Conservation (phyloP, 2,329 filamentous ascomycete species). For the Fusarium pilosicola region DNA sequence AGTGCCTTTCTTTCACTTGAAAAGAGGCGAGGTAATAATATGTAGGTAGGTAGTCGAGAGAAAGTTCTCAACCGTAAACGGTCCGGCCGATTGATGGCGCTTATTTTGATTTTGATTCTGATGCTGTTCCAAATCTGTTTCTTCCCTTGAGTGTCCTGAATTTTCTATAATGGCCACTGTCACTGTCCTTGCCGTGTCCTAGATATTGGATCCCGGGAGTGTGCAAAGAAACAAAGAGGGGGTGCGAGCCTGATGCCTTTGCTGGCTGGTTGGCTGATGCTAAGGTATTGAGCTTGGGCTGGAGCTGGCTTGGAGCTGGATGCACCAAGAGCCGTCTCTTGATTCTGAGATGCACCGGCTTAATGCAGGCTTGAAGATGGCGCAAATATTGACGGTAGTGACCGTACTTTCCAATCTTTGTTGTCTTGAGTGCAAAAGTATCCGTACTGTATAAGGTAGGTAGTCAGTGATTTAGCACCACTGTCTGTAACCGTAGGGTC, state of each 20-base stretch:
- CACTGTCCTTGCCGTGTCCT: slow-evolving; percentile 7
- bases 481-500: neutral
- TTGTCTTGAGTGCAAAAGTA: neutral
- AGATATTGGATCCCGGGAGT: neutral
- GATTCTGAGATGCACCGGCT: slow-evolving; percentile 8
- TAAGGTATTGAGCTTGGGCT: slow-evolving; percentile 18
- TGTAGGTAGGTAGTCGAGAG: neutral
- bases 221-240: slow-evolving; percentile 15
- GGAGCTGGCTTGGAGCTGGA: slow-evolving; percentile 24
- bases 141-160: neutral
- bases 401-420: neutral
- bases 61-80: neutral
- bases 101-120: neutral
- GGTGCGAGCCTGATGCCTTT: slow-evolving; percentile 24
- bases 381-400: neutral
- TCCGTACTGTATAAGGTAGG: neutral
- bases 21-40: neutral
- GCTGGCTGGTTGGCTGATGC: slow-evolving; percentile 18
- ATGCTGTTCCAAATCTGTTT: neutral
- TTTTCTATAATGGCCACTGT: neutral
- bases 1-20: neutral
- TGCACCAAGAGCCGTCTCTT: slow-evolving; percentile 7
- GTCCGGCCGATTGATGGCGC: neutral
- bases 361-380: slow-evolving; percentile 13
- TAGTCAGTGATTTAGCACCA: neutral